These are phyloP conservation scores for Pluteus cervinus DNA, from an alignment of 768 basidiomycete species.

Conservation along the genomic window DNA sequence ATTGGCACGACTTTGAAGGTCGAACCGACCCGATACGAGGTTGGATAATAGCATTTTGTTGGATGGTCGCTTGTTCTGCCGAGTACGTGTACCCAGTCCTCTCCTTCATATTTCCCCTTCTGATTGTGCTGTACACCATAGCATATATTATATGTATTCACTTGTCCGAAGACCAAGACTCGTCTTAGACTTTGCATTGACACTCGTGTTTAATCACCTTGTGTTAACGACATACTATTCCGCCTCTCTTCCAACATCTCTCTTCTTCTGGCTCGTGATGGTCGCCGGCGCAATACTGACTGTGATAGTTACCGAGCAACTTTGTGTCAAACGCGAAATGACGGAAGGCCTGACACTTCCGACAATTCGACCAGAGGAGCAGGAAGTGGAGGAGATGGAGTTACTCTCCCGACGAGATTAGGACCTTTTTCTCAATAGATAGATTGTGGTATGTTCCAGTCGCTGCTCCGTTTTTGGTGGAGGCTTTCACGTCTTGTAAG, in stretches of 20 bases:
- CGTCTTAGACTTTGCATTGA: slow-evolving; percentile 91
- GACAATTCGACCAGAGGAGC: slow-evolving; percentile 42
- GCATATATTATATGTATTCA: slow-evolving; percentile 77
- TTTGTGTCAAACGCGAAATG: slow-evolving; percentile 91
- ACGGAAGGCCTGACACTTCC: slow-evolving; percentile 65
- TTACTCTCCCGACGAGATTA: slow-evolving; percentile 40
- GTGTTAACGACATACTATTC: slow-evolving; percentile 93
- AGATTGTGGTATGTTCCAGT: too few species aligned
- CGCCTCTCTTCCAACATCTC: slow-evolving; percentile 73
- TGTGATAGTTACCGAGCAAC: slow-evolving; percentile 81
- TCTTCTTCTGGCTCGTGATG: slow-evolving; percentile 90
- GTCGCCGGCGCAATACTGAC: slow-evolving; percentile 64
- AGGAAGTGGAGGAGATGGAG: slow-evolving; percentile 59
- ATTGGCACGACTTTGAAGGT: slow-evolving; percentile 56
- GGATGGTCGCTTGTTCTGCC: slow-evolving; percentile 75
- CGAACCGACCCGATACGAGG: slow-evolving; percentile 74
- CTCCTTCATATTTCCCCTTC: slow-evolving; percentile 3
- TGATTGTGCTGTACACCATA: slow-evolving; percentile 12
- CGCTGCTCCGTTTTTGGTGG: too few species aligned
- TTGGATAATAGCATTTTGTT: slow-evolving; percentile 86
- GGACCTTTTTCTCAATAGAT: slow-evolving; percentile 4
- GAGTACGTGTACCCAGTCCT: slow-evolving; percentile 57
- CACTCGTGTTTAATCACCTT: slow-evolving; percentile 86
- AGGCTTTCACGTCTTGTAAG: too few species aligned
- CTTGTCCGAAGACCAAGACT: slow-evolving; percentile 89